These are phyloP conservation scores for Picea glauca DNA, from an alignment of 75 land plant genomes.

Conservation along the genomic window DNA sequence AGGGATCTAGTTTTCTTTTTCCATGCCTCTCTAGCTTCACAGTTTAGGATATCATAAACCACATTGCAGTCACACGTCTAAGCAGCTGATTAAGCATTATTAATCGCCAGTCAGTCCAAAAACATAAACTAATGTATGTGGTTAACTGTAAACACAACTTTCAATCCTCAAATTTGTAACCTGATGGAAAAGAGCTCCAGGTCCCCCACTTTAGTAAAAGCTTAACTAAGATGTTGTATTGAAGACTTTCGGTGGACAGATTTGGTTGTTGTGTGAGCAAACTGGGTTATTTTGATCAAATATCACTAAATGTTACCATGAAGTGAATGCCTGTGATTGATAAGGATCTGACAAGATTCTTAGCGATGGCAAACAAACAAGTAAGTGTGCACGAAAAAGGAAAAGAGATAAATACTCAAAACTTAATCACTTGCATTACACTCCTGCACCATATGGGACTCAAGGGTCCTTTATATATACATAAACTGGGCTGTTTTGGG, in stretches of 20 bases:
- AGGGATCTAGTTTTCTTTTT: not conserved
- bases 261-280: not conserved
- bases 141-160: not conserved
- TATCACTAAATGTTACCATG: not conserved
- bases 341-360: too few relatives aligned
- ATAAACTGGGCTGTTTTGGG: too few relatives aligned
- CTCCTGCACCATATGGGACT: too few relatives aligned
- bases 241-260: not conserved
- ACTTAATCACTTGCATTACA: too few relatives aligned
- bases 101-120: not conserved
- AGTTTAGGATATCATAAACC: not conserved
- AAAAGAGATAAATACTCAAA: too few relatives aligned
- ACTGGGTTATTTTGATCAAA: not conserved
- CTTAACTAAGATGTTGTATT: not conserved
- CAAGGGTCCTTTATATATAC: too few relatives aligned
- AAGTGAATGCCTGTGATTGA: not conserved
- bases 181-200: not conserved
- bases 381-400: too few relatives aligned
- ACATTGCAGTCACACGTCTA: slow-evolving; percentile 1
- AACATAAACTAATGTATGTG: not conserved
- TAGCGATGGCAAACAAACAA: too few relatives aligned
- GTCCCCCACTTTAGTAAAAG: not conserved
- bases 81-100: not conserved
- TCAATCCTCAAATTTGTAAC: not conserved
- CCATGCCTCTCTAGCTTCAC: not conserved